Base-by-base conservation (phyloP, 345 rosid species). In the Citrus hindsii region DNA sequence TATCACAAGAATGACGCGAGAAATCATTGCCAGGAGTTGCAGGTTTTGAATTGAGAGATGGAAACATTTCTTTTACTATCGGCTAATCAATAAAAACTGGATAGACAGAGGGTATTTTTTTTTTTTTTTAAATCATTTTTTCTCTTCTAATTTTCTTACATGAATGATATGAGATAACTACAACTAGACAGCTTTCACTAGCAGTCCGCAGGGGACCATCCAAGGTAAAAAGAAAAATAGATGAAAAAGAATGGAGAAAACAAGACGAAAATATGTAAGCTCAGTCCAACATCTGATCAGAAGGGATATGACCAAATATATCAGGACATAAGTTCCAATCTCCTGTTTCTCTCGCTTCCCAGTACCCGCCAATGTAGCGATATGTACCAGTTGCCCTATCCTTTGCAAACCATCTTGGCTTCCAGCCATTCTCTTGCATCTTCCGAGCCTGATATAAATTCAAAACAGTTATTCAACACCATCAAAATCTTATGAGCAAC, bases 401-500 rank as follows among this genome's bases (percentile, higher is more conserved):
- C 86, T 88, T 97, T 0, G 78, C 84, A 78, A 97, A 97, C 99
- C 99, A 97, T 69, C 87, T 87, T 4, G 99, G 98, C 82, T 92
- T 92, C 99, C 99, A 97, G 9, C 99, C 99, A 38, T 92, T 90
- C 87, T 97, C 99, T 63, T 97, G 99, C 99, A 94, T 93, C 84
- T 90, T 90, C 82, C 95, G 84, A 42, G 99, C 97, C 99, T 96
- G 91, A 55, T 72, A 51, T 56, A 21, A 59, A 71, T 30, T 21
- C 7, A 5, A 74, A 74, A 63, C 30, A 40, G 33, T 5, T 9
- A 56, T 25, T 51, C 55, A 69, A 32, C 18, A 58, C 38, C 51
- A 60, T 33, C 59, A 73, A 8, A 35, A 40, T 33, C 37, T 35
- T 0, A n/a, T 33, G 8, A n/a, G 19, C 25, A 60, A 25, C 8